Base-by-base conservation (phyloP, 2,329 filamentous ascomycete genomes). In the Cryphonectria japonica region DNA sequence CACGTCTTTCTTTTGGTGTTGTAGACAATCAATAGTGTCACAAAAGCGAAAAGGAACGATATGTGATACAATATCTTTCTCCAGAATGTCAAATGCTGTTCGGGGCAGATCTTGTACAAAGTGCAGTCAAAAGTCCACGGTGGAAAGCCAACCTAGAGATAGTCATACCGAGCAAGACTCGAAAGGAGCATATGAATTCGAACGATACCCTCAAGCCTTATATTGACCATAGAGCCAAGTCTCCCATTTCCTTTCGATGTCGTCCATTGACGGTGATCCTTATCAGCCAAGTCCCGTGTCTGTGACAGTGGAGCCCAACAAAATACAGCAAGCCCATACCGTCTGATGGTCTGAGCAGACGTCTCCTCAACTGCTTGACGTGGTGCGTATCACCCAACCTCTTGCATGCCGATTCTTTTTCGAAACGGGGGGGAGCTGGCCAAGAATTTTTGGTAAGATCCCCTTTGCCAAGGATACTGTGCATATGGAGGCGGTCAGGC, bases 221-320 rank as follows among this genome's bases (percentile, higher is more conserved):
- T 61, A 61, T 7, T 6, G 19, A 61, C 7, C 46, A 16, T 29
- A 39, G 26, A 32, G 13, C 62, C 63, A 63, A 68, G 26, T 32
- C 43, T 54, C 26, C 34, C n/a, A 52, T 26, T 29, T 22, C 32
- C 41, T 54, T 39, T 37, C 16, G 60, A 64, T 39, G 63, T 60
- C 54, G 43, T 66, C 64, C 34, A 43, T 66, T 59, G 64, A 39
- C 41, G 68, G 60, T 65, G 68, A 72, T 72, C 71, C 65, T 66
- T 61, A 70, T 70, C 26, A 70, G 71, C 71, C 68, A 72, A 70
- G 68, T 50, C 65, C 43, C 32, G 46, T 61, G 57, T 52, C 54
- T 61, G 68, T 50, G 52, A 54, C 65, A 54, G 66, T 69, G 60
- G 54, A 67, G 62, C 68, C 63, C 65, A 59, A 41, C 52, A 62